A percentile compares a stretch with the other conserved stretches of the same genome.
phyloP scores from a whole-genome alignment of 371 early-diverging fungal genomes.

The Basidiobolus heterosporus region DNA sequence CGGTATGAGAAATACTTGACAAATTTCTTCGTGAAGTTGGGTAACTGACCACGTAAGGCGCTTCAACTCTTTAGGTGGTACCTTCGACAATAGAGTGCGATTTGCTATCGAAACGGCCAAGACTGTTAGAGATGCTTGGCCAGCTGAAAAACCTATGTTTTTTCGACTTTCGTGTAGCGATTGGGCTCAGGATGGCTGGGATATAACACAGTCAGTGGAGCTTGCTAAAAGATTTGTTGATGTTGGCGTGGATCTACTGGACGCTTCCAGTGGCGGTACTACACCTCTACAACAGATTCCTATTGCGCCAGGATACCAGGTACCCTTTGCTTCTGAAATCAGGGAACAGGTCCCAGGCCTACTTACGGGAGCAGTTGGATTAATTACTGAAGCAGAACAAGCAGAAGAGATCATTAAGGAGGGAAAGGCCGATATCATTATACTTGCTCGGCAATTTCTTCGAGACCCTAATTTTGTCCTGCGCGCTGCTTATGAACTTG shows the following conservation, averaged over 20 bases:
- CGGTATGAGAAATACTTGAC: constrained; percentile 12
- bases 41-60: no score
- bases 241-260: constrained; percentile 61
- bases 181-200: constrained; percentile 37
- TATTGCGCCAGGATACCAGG: constrained; percentile 43
- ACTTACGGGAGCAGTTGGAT: constrained; percentile 52
- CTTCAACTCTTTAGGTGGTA: constrained; percentile 27
- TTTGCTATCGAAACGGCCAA: constrained; percentile 42
- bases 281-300: constrained; percentile 26
- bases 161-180: constrained; percentile 67
- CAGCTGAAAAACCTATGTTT: constrained; percentile 60
- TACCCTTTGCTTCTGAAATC: constrained; percentile 42
- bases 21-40: no score
- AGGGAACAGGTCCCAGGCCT: constrained; percentile 34
- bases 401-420: constrained; percentile 48
- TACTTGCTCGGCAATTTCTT: constrained; percentile 59
- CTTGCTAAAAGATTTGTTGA: constrained; percentile 32
- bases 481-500: constrained; percentile 35
- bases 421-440: constrained; percentile 54
- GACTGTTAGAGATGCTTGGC: constrained; percentile 51
- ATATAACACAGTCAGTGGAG: constrained; percentile 39
- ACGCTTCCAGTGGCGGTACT: constrained; percentile 55
- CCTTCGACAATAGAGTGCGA: constrained; percentile 58
- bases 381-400: constrained; percentile 40
- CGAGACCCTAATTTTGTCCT: constrained; percentile 38